phyloP scores from a whole-genome alignment of 495 filamentous ascomycete genomes.

The Aspergillus sclerotioniger region DNA sequence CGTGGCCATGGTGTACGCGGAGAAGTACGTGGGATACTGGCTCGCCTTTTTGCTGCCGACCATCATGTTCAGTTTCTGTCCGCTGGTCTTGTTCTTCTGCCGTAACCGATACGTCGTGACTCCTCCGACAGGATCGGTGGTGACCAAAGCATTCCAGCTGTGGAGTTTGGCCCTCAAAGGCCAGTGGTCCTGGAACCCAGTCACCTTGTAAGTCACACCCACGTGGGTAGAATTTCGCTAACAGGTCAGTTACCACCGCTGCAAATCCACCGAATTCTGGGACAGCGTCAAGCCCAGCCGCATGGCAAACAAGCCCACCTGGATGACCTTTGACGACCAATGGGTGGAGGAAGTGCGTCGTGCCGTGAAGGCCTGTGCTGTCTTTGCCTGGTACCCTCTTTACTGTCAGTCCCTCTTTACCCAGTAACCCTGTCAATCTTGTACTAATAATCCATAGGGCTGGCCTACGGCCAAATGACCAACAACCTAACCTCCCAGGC shows the following conservation, averaged over 20 bases:
- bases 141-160: constrained; percentile 54
- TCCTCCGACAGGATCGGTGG: constrained; percentile 63
- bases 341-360: constrained; percentile 54
- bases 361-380: constrained; percentile 50
- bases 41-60: constrained; percentile 65
- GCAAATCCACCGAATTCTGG: constrained; percentile 56
- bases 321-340: constrained; percentile 64
- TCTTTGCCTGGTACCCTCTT: constrained; percentile 58
- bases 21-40: constrained; percentile 76
- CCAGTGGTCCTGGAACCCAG: constrained; percentile 57
- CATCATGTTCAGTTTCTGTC: constrained; percentile 55
- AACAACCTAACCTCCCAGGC: constrained; percentile 63
- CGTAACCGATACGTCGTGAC: constrained; percentile 56
- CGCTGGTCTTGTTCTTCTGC: constrained; percentile 57
- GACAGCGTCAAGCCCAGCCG: constrained; percentile 64
- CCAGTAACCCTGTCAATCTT: constrained; percentile 17
- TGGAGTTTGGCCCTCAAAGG: constrained; percentile 57
- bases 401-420: constrained; percentile 65
- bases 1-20: constrained; percentile 61
- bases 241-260: constrained; percentile 45
- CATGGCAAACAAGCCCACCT: constrained; percentile 46
- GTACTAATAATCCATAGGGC: constrained; percentile 25
- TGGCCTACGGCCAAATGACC: constrained; percentile 56
- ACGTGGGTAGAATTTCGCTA: not conserved
- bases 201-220: constrained; percentile 31